phyloP scores from a whole-genome alignment of 2,329 filamentous ascomycete genomes.

The Metarhizium rileyi region DNA sequence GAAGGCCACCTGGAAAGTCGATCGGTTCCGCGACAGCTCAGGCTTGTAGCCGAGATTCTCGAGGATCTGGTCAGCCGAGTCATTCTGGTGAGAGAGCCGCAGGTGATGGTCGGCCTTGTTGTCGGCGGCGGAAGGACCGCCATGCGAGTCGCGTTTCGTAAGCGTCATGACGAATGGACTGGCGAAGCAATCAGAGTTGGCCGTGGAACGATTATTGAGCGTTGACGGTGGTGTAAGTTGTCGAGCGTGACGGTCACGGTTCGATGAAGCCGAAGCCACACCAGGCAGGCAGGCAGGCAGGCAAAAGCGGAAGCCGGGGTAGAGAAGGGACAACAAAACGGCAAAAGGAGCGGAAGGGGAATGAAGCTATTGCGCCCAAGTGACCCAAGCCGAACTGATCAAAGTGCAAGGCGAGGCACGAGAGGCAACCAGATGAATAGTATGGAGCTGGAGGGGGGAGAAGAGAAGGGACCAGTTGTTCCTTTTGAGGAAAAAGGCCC shows the following conservation, averaged over 20 bases:
- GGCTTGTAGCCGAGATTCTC: conserved; percentile 57
- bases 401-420: background rate
- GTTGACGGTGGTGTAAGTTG: background rate
- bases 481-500: background rate
- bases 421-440: background rate
- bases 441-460: background rate
- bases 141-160: conserved; percentile 14
- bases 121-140: conserved; percentile 12
- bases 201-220: background rate
- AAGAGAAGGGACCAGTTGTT: background rate
- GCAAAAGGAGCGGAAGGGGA: background rate
- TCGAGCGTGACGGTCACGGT: background rate
- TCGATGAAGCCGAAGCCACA: background rate
- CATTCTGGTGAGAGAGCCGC: conserved; percentile 18
- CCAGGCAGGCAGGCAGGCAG: background rate
- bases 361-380: background rate
- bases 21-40: conserved; percentile 54
- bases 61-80: conserved; percentile 51
- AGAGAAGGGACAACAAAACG: background rate
- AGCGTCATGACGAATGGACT: conserved; percentile 9
- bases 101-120: conserved; percentile 19
- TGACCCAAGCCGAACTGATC: background rate
- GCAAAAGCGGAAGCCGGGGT: background rate
- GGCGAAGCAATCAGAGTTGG: background rate
- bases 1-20: conserved; percentile 60